These are phyloP conservation scores for Penicillium lagena DNA, from an alignment of 495 filamentous ascomycete species.

Conservation along the genomic window DNA sequence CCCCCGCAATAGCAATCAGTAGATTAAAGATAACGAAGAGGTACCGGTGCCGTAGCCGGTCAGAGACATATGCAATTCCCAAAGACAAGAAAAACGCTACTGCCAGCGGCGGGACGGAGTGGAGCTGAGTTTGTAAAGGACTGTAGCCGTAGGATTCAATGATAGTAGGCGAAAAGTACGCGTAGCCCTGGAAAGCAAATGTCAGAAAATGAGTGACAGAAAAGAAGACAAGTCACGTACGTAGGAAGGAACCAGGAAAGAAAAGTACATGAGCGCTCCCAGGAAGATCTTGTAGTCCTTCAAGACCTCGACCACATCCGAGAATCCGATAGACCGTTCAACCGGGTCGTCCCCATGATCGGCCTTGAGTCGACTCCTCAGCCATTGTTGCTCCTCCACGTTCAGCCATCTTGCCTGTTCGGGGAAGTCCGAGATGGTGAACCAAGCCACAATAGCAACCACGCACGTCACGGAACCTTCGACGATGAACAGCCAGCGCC, in stretches of 20 bases:
- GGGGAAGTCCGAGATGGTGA: constrained; percentile 27
- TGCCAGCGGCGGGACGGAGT: constrained; percentile 40
- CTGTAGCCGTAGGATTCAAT: constrained; percentile 36
- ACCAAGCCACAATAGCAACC: constrained; percentile 18
- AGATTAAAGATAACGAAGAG: constrained; percentile 45
- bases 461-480: constrained; percentile 16
- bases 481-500: constrained; percentile 73
- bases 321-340: background rate
- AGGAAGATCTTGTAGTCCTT: constrained; percentile 15
- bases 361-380: constrained; percentile 5
- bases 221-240: too few relatives aligned
- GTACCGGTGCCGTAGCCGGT: constrained; percentile 14
- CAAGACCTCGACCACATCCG: constrained; percentile 4
- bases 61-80: constrained; percentile 32
- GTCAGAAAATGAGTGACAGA: too few relatives aligned
- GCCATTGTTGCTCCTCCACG: constrained; percentile 12
- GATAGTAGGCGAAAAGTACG: constrained; percentile 31
- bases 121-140: constrained; percentile 41
- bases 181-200: too few relatives aligned
- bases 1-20: constrained; percentile 45
- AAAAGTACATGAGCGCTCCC: constrained; percentile 19
- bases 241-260: constrained; percentile 16
- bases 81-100: constrained; percentile 49
- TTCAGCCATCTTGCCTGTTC: constrained; percentile 20
- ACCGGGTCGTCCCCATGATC: constrained; percentile 1